Percentiles rank a stretch among this genome's conserved stretches.
phyloP scores from a whole-genome alignment of 2,329 filamentous ascomycete genomes.

The Penicillium oxalicum region DNA sequence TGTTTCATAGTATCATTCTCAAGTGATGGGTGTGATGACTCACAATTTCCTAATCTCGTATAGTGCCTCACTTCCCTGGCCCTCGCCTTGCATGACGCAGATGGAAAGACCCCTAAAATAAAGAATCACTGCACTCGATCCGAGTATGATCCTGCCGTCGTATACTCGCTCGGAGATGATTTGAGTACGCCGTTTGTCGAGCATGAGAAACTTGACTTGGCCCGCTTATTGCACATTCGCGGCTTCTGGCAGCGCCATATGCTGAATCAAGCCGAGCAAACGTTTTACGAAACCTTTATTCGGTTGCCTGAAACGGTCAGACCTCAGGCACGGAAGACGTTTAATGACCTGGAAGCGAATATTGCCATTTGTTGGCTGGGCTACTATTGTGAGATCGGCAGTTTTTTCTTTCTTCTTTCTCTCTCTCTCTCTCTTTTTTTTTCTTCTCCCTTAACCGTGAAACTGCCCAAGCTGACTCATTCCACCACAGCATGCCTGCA shows the following conservation, averaged over 20 bases:
- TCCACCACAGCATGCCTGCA: constrained; percentile 31
- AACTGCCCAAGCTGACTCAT: neutral
- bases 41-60: constrained; percentile 1
- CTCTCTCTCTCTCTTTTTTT: too few species aligned
- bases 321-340: constrained; percentile 16
- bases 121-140: constrained; percentile 19
- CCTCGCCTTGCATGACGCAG: constrained; percentile 19
- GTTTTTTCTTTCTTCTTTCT: neutral
- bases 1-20: too few species aligned
- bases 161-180: constrained; percentile 21
- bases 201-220: constrained; percentile 22
- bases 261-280: constrained; percentile 20
- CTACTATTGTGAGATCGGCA: constrained; percentile 27
- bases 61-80: constrained; percentile 31
- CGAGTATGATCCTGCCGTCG: constrained; percentile 28
- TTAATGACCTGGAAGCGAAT: constrained; percentile 2
- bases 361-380: constrained; percentile 28
- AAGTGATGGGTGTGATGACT: constrained; percentile 1
- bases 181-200: constrained; percentile 12
- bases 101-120: constrained; percentile 4
- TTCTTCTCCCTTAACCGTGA: too few species aligned
- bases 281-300: constrained; percentile 22
- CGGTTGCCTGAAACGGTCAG: constrained; percentile 12
- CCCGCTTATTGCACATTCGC: constrained; percentile 33
- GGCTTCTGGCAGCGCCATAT: constrained; percentile 42